phyloP scores from a whole-genome alignment of 2,329 filamentous ascomycete genomes.

The Diaporthe longicolla region DNA sequence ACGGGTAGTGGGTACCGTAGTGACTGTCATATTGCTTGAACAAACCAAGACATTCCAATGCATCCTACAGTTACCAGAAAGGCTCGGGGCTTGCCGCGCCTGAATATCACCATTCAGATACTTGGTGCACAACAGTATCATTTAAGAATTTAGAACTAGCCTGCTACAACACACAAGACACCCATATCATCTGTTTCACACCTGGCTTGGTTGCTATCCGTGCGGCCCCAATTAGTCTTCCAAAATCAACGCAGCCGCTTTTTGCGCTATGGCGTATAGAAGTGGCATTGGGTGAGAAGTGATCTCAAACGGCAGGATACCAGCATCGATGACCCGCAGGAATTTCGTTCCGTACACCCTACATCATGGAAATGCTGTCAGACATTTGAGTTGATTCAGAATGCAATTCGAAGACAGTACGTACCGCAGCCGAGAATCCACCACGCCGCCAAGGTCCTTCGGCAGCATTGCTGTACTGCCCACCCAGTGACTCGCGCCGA shows the following conservation, averaged over 20 bases:
- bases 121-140: too few species aligned
- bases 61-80: too few species aligned
- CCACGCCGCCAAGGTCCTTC: constrained; percentile 45
- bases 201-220: too few species aligned
- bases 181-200: too few species aligned
- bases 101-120: too few species aligned
- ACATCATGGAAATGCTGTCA: not conserved
- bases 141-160: too few species aligned
- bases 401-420: not conserved
- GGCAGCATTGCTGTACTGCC: constrained; percentile 48
- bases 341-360: constrained; percentile 45
- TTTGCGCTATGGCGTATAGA: constrained; percentile 46
- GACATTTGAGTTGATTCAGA: not conserved
- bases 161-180: too few species aligned
- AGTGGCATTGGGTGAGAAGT: constrained; percentile 48
- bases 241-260: constrained; percentile 45
- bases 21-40: too few species aligned
- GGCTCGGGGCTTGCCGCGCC: too few species aligned
- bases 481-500: constrained; percentile 47
- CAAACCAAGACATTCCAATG: too few species aligned
- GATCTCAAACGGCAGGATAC: constrained; percentile 43
- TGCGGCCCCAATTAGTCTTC: constrained; percentile 17
- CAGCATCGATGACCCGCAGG: constrained; percentile 46
- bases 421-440: constrained; percentile 42
- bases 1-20: too few species aligned